Conservation (phyloP, 2,329 filamentous ascomycete species). For the Sporothrix inflata region DNA sequence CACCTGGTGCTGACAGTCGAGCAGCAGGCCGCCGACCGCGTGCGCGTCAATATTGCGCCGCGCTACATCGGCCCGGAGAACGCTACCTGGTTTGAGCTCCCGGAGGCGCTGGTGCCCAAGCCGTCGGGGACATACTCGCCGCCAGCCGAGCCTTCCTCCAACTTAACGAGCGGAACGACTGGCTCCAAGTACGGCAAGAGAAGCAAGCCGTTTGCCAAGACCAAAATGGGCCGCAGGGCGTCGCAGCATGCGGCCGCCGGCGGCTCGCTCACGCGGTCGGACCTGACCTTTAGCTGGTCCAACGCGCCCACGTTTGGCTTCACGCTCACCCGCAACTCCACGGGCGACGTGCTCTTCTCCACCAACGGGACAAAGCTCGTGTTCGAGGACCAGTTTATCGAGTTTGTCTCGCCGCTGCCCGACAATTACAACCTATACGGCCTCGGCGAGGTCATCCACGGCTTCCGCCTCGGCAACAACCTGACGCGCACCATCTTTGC, state of each 20-base stretch:
- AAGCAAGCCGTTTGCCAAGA: background rate
- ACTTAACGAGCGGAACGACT: background rate
- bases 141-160: background rate
- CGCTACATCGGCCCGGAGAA: constrained; percentile 64
- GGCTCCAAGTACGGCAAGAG: background rate
- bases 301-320: constrained; percentile 57
- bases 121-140: constrained; percentile 44
- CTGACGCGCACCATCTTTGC: constrained; percentile 55
- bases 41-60: constrained; percentile 72
- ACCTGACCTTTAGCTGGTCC: constrained; percentile 56
- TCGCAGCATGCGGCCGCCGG: background rate
- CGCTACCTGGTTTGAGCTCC: constrained; percentile 67
- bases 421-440: constrained; percentile 74
- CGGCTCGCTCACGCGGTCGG: constrained; percentile 43
- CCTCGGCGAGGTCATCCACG: constrained; percentile 74
- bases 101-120: constrained; percentile 63
- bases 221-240: background rate
- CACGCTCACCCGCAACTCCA: constrained; percentile 44
- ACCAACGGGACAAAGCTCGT: constrained; percentile 68
- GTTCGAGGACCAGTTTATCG: constrained; percentile 78
- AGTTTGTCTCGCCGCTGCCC: constrained; percentile 71
- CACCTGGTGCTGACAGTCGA: constrained; percentile 68
- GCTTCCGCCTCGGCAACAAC: constrained; percentile 72
- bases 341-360: constrained; percentile 66
- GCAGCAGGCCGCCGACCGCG: constrained; percentile 50